A percentile compares a stretch with the other conserved stretches of the same genome.
Conservation (phyloP, 768 basidiomycete species). For the Pholiota molesta region DNA sequence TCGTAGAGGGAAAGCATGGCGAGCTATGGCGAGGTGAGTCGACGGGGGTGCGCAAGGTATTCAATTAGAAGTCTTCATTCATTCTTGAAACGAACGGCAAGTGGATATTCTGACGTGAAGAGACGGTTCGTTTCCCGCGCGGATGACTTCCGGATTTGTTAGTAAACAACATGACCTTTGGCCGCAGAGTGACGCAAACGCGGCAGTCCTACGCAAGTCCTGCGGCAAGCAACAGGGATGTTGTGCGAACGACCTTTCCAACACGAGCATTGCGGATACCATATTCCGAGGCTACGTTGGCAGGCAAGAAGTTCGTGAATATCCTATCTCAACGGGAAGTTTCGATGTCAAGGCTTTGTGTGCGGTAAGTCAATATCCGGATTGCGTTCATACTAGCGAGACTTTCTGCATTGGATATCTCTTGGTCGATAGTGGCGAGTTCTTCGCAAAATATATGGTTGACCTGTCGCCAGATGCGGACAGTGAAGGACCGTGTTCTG, state of each 20-base stretch:
- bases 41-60: too few species aligned
- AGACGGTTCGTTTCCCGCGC: background rate
- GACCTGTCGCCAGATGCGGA: too few species aligned
- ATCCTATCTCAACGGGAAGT: background rate
- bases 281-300: background rate
- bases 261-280: background rate
- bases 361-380: background rate
- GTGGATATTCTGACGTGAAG: background rate
- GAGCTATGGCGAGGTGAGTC: conserved; percentile 8
- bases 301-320: background rate
- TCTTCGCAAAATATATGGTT: too few species aligned
- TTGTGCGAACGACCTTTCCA: background rate
- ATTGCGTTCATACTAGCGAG: background rate
- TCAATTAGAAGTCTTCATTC: too few species aligned
- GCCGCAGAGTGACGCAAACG: too few species aligned
- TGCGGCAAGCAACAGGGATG: background rate
- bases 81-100: background rate
- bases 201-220: too few species aligned
- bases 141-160: background rate
- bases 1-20: conserved; percentile 7
- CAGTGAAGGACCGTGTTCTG: too few species aligned
- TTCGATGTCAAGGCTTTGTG: background rate
- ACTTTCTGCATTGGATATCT: background rate
- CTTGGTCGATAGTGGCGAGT: too few species aligned
- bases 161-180: background rate